Evolutionary conservation across 306 rosid species (phyloP).

Genomic region (Prosopis cineraria): DNA sequence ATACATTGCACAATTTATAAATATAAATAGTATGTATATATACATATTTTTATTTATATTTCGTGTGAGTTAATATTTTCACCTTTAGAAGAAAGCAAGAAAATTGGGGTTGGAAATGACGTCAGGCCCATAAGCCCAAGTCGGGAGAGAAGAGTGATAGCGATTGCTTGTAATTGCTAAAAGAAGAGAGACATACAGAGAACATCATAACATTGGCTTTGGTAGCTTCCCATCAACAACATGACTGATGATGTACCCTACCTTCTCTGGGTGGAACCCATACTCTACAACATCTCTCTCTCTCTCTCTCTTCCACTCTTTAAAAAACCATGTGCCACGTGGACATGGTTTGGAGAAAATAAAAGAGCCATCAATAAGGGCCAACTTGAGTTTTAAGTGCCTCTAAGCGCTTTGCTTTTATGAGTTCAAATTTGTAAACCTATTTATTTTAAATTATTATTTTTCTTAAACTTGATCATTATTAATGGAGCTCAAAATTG

Average conservation of each 20-base stretch:
- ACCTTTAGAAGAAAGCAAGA: not conserved
- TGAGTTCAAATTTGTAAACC: too few relatives aligned
- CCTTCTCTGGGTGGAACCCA: not conserved
- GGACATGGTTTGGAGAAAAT: too few relatives aligned
- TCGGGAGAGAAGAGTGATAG: constrained; percentile 1
- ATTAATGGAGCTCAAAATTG: too few relatives aligned
- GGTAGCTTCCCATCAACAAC: not conserved
- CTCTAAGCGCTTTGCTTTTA: too few relatives aligned
- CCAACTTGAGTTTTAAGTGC: too few relatives aligned
- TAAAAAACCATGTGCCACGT: too few relatives aligned
- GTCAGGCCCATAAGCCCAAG: not conserved
- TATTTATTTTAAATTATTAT: too few relatives aligned
- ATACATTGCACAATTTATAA: too few relatives aligned
- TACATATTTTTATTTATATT: not conserved
- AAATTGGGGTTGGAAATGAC: not conserved
- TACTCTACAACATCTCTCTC: not conserved
- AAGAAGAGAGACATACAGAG: constrained; percentile 12
- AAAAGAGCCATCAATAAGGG: too few relatives aligned
- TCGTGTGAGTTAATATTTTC: not conserved
- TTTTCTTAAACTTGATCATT: too few relatives aligned
- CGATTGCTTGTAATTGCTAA: not conserved
- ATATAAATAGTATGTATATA: not conserved
- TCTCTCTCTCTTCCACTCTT: too few relatives aligned
- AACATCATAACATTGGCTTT: not conserved
- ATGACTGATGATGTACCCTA: constrained; percentile 4